Base-by-base conservation (phyloP, 495 filamentous ascomycete species). In the Tuber brumale region DNA sequence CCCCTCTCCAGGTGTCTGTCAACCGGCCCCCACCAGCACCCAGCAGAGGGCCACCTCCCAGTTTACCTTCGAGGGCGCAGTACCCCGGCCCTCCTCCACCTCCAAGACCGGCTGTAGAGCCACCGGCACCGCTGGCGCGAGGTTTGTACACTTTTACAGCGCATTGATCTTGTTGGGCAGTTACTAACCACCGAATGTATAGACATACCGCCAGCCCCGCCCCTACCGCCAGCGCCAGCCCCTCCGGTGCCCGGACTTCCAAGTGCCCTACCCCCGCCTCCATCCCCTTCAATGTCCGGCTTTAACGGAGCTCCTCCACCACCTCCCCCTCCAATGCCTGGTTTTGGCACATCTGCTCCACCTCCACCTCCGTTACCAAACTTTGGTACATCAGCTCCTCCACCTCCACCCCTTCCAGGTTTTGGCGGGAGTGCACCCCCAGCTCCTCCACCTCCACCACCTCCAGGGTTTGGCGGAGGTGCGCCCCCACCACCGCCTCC, bases 1-100 rank as follows among this genome's bases (percentile, higher is more conserved):
- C 95, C 27, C 90, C 92, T 35, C 97, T 97, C 82, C 88, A 72
- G 91, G 91, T 51, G 89, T 91, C 78, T 86, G 91, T 72, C 89
- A 89, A 72, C 82, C 87, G 81, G 83, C 88, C 91, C 72, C 91
- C 91, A 1, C 89, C 91, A 19, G 90, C 91, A 23, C 92, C 92
- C 41, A 77, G 85, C 35, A 87, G 89, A 76, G 87, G 88, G n/a
- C 75, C 79, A 14, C 42, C 73, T 66, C 83, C 84, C 2, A 81
- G 37, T 42, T 48, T 77, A 10, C 81, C 82, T 45, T 77, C 82
- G 42, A 81, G 82, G 37, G 76, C 75, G 18, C 79, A 77, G 51
- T 57, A 71, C 42, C 82, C 77, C 18, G 82, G 75, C 16, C 75
- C 80, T 39, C 81, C 75, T 19, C 79, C 80, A 0, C 80, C 80